Percentiles rank a stretch among this genome's conserved stretches.
Conservation (phyloP, 2,329 filamentous ascomycete genomes). For the Colletotrichum theobromicola region DNA sequence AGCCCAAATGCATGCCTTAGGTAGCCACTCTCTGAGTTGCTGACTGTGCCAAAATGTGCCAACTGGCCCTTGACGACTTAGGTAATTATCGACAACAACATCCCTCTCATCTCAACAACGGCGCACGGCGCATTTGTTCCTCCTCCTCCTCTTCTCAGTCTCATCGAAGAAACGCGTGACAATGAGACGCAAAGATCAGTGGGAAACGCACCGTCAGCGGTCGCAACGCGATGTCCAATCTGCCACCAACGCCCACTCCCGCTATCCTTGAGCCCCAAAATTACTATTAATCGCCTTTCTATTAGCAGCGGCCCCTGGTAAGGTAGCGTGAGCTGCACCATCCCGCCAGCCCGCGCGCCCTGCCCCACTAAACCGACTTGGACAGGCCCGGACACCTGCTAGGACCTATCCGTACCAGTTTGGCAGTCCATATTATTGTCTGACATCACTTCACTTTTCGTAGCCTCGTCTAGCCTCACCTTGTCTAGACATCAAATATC, state of each 20-base stretch:
- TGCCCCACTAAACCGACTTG: neutral
- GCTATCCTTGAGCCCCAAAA: conserved; percentile 2
- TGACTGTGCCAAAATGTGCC: neutral
- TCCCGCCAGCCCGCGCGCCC: conserved; percentile 3
- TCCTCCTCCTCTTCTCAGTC: neutral
- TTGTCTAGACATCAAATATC: neutral
- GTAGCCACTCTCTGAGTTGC: neutral
- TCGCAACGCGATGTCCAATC: neutral
- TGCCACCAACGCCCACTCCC: neutral
- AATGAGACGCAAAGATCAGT: neutral
- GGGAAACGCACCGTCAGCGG: neutral
- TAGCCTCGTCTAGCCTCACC: neutral
- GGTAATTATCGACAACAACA: neutral
- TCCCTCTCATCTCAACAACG: neutral
- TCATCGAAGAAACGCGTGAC: neutral
- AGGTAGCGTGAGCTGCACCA: conserved; percentile 4
- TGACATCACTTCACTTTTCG: neutral
- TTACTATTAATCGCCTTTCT: neutral
- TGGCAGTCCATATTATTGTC: neutral
- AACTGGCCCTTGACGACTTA: neutral
- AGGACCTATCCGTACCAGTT: neutral
- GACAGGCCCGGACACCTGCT: neutral
- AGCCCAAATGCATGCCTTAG: neutral
- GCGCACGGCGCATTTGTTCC: neutral
- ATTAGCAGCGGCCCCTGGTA: neutral